These are phyloP conservation scores for Filosporella fistucella DNA, from an alignment of 495 filamentous ascomycete genomes.

Conservation along the genomic window DNA sequence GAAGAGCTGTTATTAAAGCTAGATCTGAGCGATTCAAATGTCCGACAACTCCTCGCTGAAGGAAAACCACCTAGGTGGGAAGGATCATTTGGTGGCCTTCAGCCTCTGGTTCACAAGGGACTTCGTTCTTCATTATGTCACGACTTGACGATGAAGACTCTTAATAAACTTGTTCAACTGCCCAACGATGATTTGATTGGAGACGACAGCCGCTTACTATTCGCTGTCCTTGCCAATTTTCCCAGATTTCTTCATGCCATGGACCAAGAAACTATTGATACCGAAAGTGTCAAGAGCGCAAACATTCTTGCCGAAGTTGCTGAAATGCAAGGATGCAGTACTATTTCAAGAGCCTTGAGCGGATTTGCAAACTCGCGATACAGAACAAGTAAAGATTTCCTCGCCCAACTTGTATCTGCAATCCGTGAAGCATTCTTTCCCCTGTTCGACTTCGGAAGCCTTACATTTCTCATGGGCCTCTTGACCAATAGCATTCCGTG, in stretches of 20 bases:
- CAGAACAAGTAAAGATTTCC: constrained; percentile 70
- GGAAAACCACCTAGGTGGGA: constrained; percentile 86
- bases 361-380: constrained; percentile 67
- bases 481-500: constrained; percentile 82
- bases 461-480: constrained; percentile 88
- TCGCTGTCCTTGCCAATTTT: constrained; percentile 80
- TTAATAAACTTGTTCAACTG: constrained; percentile 74
- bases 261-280: constrained; percentile 55
- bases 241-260: constrained; percentile 82
- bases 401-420: constrained; percentile 68
- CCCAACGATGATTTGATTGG: constrained; percentile 81
- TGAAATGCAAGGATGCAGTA: constrained; percentile 56
- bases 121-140: constrained; percentile 81
- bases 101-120: constrained; percentile 84
- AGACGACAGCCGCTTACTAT: constrained; percentile 73
- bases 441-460: constrained; percentile 72
- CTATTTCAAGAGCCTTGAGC: constrained; percentile 57
- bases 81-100: constrained; percentile 80
- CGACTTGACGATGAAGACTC: constrained; percentile 65
- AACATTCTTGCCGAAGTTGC: constrained; percentile 66
- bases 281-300: constrained; percentile 54
- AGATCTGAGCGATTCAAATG: constrained; percentile 66
- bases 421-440: constrained; percentile 79
- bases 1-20: constrained; percentile 80
- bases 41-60: constrained; percentile 66